phyloP scores from a whole-genome alignment of 371 early-diverging fungal genomes.

The Saksenaea oblongispora region DNA sequence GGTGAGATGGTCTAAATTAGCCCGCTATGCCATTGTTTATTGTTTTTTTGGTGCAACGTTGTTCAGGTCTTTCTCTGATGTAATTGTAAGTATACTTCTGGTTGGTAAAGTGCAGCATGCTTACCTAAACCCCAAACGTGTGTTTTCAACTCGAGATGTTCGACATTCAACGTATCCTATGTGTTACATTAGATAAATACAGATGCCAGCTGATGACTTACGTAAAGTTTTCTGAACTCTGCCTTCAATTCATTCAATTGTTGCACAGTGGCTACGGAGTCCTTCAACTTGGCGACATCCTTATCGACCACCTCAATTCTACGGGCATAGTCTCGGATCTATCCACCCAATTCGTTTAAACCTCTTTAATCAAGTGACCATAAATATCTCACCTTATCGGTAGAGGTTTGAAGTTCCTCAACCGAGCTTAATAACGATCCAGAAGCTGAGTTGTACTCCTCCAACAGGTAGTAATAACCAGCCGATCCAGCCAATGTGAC shows the following conservation, averaged over 20 bases:
- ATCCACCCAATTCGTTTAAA: neutral
- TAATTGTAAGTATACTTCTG: neutral
- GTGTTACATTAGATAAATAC: neutral
- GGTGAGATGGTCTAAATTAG: neutral
- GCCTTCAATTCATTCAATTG: constrained; percentile 65
- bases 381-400: constrained; percentile 59
- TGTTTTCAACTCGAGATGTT: constrained; percentile 75
- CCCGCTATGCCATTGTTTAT: neutral
- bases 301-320: constrained; percentile 74
- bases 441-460: constrained; percentile 79
- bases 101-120: neutral
- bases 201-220: constrained; percentile 16
- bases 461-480: constrained; percentile 79
- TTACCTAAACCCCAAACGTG: constrained; percentile 75
- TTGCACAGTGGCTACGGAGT: constrained; percentile 61
- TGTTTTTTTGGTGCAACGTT: constrained; percentile 16
- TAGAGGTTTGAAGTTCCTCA: constrained; percentile 74
- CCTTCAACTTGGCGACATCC: constrained; percentile 62
- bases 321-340: constrained; percentile 75
- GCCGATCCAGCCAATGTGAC: constrained; percentile 73
- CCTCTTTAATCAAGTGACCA: constrained; percentile 18
- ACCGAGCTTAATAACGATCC: constrained; percentile 70
- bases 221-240: constrained; percentile 72
- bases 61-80: constrained; percentile 23
- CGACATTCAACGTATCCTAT: constrained; percentile 69